These are phyloP conservation scores for Aspergillus pseudoglaucus DNA, from an alignment of 2,329 filamentous ascomycete genomes.

Conservation along the genomic window DNA sequence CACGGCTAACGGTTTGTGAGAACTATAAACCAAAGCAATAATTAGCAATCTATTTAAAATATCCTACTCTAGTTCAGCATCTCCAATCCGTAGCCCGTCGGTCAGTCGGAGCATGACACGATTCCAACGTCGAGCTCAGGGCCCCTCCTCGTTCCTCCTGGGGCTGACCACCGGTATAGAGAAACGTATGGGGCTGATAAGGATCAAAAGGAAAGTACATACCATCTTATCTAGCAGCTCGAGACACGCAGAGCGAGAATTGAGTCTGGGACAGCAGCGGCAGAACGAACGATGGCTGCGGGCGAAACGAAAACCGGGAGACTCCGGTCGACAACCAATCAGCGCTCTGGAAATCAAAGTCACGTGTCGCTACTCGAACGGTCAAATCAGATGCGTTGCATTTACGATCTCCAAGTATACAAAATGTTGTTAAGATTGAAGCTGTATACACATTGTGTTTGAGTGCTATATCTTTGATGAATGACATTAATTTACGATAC, in stretches of 20 bases:
- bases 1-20: slow-evolving; percentile 29
- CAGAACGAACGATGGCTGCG: slow-evolving; percentile 12
- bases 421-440: neutral
- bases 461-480: neutral
- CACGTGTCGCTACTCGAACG: slow-evolving; percentile 11
- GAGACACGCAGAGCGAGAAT: slow-evolving; percentile 19
- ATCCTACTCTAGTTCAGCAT: neutral
- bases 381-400: slow-evolving; percentile 14
- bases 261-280: slow-evolving; percentile 15
- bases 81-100: slow-evolving; percentile 1
- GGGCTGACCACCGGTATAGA: neutral
- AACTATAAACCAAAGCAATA: slow-evolving; percentile 17
- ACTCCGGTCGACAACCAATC: slow-evolving; percentile 25
- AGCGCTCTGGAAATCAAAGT: slow-evolving; percentile 9
- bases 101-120: slow-evolving; percentile 2
- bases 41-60: slow-evolving; percentile 14
- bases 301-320: slow-evolving; percentile 29
- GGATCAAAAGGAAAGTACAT: slow-evolving; percentile 8
- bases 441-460: neutral
- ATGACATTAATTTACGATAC: neutral
- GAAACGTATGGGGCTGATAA: neutral
- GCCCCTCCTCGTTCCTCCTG: neutral
- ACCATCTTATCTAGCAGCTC: slow-evolving; percentile 24
- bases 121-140: neutral
- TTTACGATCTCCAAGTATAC: slow-evolving; percentile 4